phyloP scores from a whole-genome alignment of 495 filamentous ascomycete species.

The Lichina pygmaea region DNA sequence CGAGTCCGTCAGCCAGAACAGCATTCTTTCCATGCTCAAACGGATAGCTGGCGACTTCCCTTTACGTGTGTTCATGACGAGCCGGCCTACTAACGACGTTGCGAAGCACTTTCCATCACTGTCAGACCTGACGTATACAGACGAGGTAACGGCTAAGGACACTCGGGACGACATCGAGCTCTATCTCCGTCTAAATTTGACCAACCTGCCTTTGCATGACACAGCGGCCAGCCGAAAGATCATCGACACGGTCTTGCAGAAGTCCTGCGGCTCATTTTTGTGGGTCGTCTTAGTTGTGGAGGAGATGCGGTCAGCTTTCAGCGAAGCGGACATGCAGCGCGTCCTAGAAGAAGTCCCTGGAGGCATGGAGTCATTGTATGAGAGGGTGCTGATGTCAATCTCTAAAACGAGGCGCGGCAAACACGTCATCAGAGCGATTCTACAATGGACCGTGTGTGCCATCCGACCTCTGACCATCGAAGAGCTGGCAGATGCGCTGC shows the following conservation, averaged over 20 bases:
- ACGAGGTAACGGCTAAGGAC: background rate
- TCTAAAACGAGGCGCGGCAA: conserved; percentile 2
- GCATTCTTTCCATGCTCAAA: conserved; percentile 2
- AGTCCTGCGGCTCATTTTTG: conserved; percentile 10
- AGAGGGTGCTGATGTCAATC: conserved; percentile 7
- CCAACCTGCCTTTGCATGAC: background rate
- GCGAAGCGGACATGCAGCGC: conserved; percentile 8
- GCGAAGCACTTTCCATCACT: conserved; percentile 3
- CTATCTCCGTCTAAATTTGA: background rate
- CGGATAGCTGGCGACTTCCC: conserved; percentile 3
- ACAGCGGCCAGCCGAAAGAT: conserved; percentile 3
- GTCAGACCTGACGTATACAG: background rate
- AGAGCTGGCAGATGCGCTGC: conserved; percentile 12
- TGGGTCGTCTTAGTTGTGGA: conserved; percentile 13
- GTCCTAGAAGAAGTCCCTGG: conserved; percentile 12
- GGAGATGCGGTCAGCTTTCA: conserved; percentile 9
- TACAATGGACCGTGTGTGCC: conserved; percentile 12
- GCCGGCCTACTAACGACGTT: conserved; percentile 4
- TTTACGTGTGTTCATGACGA: conserved; percentile 7
- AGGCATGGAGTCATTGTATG: conserved; percentile 13
- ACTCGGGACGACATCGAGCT: background rate
- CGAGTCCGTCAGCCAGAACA: conserved; percentile 8
- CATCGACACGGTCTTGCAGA: conserved; percentile 9
- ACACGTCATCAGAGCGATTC: conserved; percentile 9
- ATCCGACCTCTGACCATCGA: conserved; percentile 8